Conservation (phyloP, 768 basidiomycete genomes). For the Hebeloma cylindrosporum region DNA sequence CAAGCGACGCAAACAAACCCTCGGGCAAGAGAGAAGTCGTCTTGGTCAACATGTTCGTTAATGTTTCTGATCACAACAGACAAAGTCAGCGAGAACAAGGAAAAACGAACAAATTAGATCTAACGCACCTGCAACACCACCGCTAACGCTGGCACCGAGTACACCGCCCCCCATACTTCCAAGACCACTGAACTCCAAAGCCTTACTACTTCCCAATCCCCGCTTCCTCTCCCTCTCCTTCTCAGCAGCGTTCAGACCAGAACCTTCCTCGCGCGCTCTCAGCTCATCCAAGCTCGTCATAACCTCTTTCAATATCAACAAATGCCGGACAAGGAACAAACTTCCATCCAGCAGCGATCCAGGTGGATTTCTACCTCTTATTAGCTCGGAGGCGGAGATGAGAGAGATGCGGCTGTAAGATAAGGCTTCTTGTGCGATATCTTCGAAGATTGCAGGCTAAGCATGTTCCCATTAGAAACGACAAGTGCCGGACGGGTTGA, state of each 20-base stretch:
- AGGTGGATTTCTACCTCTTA: conserved; percentile 50
- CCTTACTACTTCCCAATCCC: conserved; percentile 11
- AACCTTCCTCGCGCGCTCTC: conserved; percentile 39
- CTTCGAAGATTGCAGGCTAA: conserved; percentile 93
- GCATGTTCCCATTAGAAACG: no score
- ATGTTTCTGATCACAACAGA: conserved; percentile 40
- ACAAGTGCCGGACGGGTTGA: background rate
- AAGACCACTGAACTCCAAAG: conserved; percentile 11
- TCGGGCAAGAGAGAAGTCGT: conserved; percentile 65
- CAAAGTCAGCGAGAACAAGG: conserved; percentile 1
- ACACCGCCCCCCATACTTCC: no score
- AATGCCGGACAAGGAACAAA: conserved; percentile 87
- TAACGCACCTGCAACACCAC: conserved; percentile 57
- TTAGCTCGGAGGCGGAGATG: conserved; percentile 63
- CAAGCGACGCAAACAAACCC: conserved; percentile 67
- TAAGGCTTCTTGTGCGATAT: conserved; percentile 93
- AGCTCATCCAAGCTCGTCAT: conserved; percentile 62
- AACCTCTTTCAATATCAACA: conserved; percentile 91
- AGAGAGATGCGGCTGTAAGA: conserved; percentile 81
- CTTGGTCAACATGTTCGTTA: conserved; percentile 58
- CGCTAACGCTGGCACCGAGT: conserved; percentile 16
- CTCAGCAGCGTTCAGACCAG: background rate
- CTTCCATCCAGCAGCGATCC: conserved; percentile 60
- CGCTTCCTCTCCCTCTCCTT: conserved; percentile 4
- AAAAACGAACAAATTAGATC: background rate